Evolutionary conservation across 306 rosid genomes (phyloP).

Genomic region (Prunus armeniaca): DNA sequence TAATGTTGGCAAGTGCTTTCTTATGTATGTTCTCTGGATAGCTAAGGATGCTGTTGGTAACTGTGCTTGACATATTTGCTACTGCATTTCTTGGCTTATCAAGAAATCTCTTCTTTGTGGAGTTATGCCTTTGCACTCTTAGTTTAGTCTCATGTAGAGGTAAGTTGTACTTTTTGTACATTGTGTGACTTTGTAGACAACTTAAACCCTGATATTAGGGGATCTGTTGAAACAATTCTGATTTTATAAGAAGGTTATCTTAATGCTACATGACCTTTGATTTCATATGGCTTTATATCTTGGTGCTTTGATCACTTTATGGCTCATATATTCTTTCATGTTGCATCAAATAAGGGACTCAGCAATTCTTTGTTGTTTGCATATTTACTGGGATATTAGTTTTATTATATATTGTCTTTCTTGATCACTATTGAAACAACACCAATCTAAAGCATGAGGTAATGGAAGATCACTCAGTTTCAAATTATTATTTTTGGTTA

Average conservation of each 20-base stretch:
- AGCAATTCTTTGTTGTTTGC: neutral
- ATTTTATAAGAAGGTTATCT: constrained; percentile 37
- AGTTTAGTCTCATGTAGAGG: constrained; percentile 44
- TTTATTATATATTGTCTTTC: neutral
- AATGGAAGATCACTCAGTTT: neutral
- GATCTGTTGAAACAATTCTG: constrained; percentile 27
- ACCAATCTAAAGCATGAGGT: neutral
- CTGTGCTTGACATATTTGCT: constrained; percentile 30
- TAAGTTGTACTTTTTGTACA: constrained; percentile 51
- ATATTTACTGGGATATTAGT: neutral
- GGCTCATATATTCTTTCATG: neutral
- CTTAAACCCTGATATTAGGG: constrained; percentile 32
- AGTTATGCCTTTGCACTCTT: constrained; percentile 26
- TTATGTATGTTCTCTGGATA: constrained; percentile 22
- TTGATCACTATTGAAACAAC: neutral
- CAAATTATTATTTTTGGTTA: neutral
- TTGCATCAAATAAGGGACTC: neutral
- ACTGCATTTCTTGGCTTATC: constrained; percentile 35
- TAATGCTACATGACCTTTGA: constrained; percentile 31
- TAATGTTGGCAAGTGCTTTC: constrained; percentile 24
- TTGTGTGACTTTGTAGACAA: constrained; percentile 51
- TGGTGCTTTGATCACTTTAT: neutral
- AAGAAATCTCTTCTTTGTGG: constrained; percentile 32
- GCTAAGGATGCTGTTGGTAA: constrained; percentile 25
- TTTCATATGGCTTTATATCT: constrained; percentile 20